Percentiles rank a stretch among this genome's conserved stretches.
Evolutionary conservation across 768 basidiomycete species (phyloP).

Genomic region (Leccinum imitatum): DNA sequence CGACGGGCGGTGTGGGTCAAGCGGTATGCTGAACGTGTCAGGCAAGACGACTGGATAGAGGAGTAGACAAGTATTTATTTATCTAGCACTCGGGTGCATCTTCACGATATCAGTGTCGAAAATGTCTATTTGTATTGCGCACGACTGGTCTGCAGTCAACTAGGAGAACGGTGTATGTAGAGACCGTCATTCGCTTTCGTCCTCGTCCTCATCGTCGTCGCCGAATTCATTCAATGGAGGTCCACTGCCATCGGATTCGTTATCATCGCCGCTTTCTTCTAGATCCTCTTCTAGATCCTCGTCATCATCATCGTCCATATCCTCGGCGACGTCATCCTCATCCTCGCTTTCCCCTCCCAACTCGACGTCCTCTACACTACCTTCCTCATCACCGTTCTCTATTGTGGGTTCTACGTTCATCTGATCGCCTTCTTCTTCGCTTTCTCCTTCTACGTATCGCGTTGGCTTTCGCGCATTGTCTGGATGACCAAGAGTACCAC

Average conservation of each 20-base stretch:
- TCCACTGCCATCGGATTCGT: constrained; percentile 41
- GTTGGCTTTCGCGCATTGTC: constrained; percentile 41
- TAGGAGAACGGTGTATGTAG: not conserved
- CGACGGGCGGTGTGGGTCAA: constrained; percentile 61
- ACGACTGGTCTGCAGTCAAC: not conserved
- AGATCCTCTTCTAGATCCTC: constrained; percentile 43
- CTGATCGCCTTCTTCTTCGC: constrained; percentile 62
- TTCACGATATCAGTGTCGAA: constrained; percentile 2
- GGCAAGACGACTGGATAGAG: constrained; percentile 67
- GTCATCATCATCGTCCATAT: constrained; percentile 33
- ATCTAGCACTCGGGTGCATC: constrained; percentile 4
- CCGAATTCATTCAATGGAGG: constrained; percentile 49
- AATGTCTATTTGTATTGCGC: constrained; percentile 5
- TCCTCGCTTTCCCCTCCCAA: constrained; percentile 64
- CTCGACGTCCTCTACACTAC: constrained; percentile 78
- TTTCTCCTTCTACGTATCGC: constrained; percentile 79
- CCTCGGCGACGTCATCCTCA: constrained; percentile 35
- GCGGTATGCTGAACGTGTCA: constrained; percentile 63
- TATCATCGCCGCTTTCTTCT: constrained; percentile 41
- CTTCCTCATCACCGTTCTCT: constrained; percentile 65
- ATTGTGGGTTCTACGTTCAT: constrained; percentile 59
- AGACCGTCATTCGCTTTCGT: constrained; percentile 46
- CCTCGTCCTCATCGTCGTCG: constrained; percentile 61
- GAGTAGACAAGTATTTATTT: constrained; percentile 38
- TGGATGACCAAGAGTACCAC: constrained; percentile 35